Conservation (phyloP, 305 asterid species). For the Salvia sclarea region DNA sequence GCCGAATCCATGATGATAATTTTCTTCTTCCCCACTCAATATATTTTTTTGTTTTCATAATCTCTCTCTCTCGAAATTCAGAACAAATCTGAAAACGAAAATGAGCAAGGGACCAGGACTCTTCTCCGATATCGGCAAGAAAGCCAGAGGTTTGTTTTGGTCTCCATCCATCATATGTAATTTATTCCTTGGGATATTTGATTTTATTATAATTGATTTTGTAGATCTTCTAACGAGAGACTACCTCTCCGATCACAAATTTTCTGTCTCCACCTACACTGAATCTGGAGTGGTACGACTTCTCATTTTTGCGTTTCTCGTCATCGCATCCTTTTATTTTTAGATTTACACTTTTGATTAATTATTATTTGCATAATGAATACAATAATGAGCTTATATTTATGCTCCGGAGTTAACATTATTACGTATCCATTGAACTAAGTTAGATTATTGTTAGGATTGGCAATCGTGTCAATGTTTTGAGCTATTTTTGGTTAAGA, state of each 20-base stretch:
- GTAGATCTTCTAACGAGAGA: slow-evolving; percentile 82
- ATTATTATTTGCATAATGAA: not conserved
- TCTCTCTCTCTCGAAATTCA: not conserved
- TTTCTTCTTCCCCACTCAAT: not conserved
- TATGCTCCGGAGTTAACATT: too few relatives aligned
- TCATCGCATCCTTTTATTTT: not conserved
- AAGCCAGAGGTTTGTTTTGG: slow-evolving; percentile 62
- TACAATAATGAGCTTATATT: too few relatives aligned
- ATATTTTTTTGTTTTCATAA: not conserved
- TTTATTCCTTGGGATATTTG: not conserved
- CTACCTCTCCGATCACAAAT: slow-evolving; percentile 79
- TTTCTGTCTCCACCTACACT: slow-evolving; percentile 73
- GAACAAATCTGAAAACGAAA: slow-evolving; percentile 19
- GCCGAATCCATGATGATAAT: too few relatives aligned
- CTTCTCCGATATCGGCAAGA: slow-evolving; percentile 90
- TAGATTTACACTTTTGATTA: not conserved
- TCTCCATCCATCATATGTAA: slow-evolving; percentile 16
- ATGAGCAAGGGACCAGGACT: slow-evolving; percentile 96
- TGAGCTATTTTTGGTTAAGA: too few relatives aligned
- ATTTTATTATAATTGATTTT: slow-evolving; percentile 17
- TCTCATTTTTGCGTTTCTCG: too few relatives aligned
- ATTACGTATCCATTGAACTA: too few relatives aligned
- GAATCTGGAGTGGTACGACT: slow-evolving; percentile 69
- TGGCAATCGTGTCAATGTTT: too few relatives aligned
- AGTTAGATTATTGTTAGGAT: too few relatives aligned